Percentiles rank a stretch among this genome's conserved stretches.
Conservation (phyloP, 768 basidiomycete species). For the Tricholoma bakamatsutake region DNA sequence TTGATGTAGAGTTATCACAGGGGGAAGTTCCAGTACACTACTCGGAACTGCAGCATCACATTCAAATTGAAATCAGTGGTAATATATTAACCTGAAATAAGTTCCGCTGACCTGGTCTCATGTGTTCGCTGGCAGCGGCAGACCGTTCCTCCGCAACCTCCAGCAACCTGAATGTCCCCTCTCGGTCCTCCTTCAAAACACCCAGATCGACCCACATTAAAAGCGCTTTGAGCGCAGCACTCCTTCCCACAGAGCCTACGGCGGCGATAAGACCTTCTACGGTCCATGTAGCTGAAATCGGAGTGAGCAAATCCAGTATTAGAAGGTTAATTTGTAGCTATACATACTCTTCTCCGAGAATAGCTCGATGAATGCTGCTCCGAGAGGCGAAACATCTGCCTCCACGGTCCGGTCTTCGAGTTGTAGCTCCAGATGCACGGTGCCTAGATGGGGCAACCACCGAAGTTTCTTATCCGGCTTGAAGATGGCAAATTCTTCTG, state of each 20-base stretch:
- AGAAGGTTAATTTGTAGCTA: neutral
- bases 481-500: constrained; percentile 69
- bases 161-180: constrained; percentile 57
- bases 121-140: constrained; percentile 15
- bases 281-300: constrained; percentile 58
- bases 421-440: constrained; percentile 72
- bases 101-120: constrained; percentile 1
- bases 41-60: constrained; percentile 12
- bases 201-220: constrained; percentile 81
- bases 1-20: constrained; percentile 56
- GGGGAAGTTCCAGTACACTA: constrained; percentile 35
- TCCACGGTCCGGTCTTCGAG: constrained; percentile 75
- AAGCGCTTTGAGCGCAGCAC: constrained; percentile 65
- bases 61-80: neutral
- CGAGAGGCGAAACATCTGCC: constrained; percentile 77
- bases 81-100: neutral
- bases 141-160: constrained; percentile 51
- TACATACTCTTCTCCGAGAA: constrained; percentile 64
- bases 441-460: constrained; percentile 89
- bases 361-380: constrained; percentile 86
- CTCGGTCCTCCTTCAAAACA: constrained; percentile 64
- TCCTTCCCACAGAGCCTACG: constrained; percentile 61
- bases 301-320: neutral
- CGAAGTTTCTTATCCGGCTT: constrained; percentile 90
- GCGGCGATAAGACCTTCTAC: constrained; percentile 59